phyloP scores from a whole-genome alignment of 345 rosid genomes.

The Eucalyptus cloeziana region DNA sequence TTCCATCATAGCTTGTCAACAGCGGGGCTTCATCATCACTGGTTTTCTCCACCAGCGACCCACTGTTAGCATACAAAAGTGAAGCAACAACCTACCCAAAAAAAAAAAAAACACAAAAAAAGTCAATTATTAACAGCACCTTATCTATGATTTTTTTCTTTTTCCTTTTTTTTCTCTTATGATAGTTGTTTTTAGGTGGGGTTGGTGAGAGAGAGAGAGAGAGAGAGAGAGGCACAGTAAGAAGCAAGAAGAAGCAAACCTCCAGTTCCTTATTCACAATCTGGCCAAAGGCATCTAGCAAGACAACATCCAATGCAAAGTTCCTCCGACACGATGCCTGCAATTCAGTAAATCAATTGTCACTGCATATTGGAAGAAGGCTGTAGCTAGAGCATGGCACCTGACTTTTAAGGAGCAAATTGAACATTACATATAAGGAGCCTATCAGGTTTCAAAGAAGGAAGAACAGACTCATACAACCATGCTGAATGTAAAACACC shows the following conservation, averaged over 20 bases:
- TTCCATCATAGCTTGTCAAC: slow-evolving; percentile 62
- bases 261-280: slow-evolving; percentile 50
- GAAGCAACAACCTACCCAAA: slow-evolving; percentile 49
- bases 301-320: slow-evolving; percentile 64
- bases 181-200: background rate
- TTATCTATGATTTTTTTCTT: background rate
- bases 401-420: background rate
- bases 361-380: background rate
- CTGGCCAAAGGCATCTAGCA: slow-evolving; percentile 51
- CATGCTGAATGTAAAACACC: background rate
- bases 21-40: slow-evolving; percentile 64
- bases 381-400: background rate
- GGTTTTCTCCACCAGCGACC: slow-evolving; percentile 53
- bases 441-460: background rate
- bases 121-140: background rate
- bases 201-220: background rate
- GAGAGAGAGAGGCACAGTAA: background rate
- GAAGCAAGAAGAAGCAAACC: slow-evolving; percentile 25
- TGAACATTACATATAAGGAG: background rate
- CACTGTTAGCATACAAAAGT: slow-evolving; percentile 60
- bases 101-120: background rate
- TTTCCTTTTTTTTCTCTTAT: background rate
- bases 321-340: slow-evolving; percentile 64
- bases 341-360: background rate
- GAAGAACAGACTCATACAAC: background rate